Evolutionary conservation across 768 basidiomycete species (phyloP).

Genomic region (Gautieria morchelliformis): DNA sequence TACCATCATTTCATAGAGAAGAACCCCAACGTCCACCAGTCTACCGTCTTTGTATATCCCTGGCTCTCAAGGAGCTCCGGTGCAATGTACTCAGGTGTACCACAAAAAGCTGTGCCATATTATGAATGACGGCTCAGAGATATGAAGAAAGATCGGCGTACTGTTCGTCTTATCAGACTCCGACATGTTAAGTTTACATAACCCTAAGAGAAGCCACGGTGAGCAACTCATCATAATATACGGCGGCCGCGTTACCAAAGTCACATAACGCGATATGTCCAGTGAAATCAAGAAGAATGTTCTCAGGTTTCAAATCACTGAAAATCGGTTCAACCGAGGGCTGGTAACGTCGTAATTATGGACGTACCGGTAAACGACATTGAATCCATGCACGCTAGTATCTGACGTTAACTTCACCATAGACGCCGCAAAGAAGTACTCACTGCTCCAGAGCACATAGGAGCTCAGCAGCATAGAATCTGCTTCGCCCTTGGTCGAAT

Average conservation of each 20-base stretch:
- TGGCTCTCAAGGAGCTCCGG: constrained; percentile 94
- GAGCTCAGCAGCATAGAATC: constrained; percentile 98
- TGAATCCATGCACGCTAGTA: constrained; percentile 71
- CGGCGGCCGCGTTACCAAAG: constrained; percentile 47
- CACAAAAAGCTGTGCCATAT: constrained; percentile 71
- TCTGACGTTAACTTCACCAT: neutral
- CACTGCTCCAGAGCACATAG: constrained; percentile 86
- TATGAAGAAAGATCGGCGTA: constrained; percentile 27
- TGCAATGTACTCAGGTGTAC: constrained; percentile 97
- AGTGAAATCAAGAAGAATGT: constrained; percentile 93
- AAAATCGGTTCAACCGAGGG: neutral
- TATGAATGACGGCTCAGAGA: neutral
- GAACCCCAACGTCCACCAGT: constrained; percentile 97
- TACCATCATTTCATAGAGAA: constrained; percentile 96
- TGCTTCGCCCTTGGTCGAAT: constrained; percentile 86
- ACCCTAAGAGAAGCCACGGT: constrained; percentile 31
- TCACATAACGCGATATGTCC: constrained; percentile 98
- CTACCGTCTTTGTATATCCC: constrained; percentile 96
- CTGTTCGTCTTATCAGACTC: constrained; percentile 97
- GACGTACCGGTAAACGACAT: constrained; percentile 89
- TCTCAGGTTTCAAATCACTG: constrained; percentile 95
- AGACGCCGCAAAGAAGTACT: neutral
- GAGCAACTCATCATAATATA: constrained; percentile 3
- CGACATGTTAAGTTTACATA: constrained; percentile 95
- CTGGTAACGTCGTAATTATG: neutral